phyloP scores from a whole-genome alignment of 2,329 filamentous ascomycete genomes.

The Pseudogymnoascus sp. region DNA sequence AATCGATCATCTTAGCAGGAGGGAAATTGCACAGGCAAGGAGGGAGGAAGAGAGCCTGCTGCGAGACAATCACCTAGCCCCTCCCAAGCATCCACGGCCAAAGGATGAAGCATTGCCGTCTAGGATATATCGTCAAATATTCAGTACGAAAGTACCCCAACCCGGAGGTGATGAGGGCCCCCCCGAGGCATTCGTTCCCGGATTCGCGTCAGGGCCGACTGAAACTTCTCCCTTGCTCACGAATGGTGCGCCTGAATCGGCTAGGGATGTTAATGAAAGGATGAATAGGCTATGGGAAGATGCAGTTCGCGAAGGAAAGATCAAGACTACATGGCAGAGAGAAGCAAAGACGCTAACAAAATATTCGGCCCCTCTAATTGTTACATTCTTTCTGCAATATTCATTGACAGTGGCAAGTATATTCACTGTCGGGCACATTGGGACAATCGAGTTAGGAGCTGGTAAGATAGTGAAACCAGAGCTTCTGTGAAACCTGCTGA shows the following conservation, averaged over 20 bases:
- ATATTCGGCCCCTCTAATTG: slow-evolving; percentile 63
- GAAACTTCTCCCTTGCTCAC: slow-evolving; percentile 34
- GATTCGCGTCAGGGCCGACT: slow-evolving; percentile 28
- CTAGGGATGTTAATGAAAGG: slow-evolving; percentile 43
- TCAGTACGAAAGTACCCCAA: slow-evolving; percentile 48
- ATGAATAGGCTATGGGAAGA: slow-evolving; percentile 76
- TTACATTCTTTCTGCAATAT: slow-evolving; percentile 74
- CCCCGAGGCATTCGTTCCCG: slow-evolving; percentile 15
- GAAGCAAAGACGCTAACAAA: slow-evolving; percentile 73
- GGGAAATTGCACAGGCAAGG: slow-evolving; percentile 50
- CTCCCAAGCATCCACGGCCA: slow-evolving; percentile 46
- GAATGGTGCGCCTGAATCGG: slow-evolving; percentile 36
- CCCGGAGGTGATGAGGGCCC: slow-evolving; percentile 23
- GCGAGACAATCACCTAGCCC: slow-evolving; percentile 58
- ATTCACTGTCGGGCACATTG: slow-evolving; percentile 69
- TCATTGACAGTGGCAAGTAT: slow-evolving; percentile 77
- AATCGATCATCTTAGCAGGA: slow-evolving; percentile 41
- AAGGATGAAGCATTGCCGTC: slow-evolving; percentile 30
- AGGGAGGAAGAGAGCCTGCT: slow-evolving; percentile 54
- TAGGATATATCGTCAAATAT: slow-evolving; percentile 37
- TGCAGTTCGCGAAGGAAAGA: slow-evolving; percentile 70
- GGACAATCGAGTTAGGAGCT: slow-evolving; percentile 61
- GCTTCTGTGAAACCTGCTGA: not conserved
- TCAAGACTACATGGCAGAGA: slow-evolving; percentile 85
- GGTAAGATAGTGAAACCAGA: not conserved